Conservation (phyloP, 306 rosid genomes). For the Spatholobus suberectus region DNA sequence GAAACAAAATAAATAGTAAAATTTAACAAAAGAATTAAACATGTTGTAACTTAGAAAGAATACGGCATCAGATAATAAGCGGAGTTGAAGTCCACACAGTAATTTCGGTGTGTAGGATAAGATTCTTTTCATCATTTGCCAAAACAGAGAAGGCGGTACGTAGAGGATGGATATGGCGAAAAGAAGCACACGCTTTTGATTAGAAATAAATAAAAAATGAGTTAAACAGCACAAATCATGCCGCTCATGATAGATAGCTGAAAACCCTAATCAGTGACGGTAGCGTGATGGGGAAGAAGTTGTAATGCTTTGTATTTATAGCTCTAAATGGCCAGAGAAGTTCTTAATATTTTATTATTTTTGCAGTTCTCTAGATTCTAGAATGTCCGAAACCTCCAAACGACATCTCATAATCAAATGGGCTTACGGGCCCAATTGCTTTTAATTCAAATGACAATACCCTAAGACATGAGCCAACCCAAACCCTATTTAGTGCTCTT, state of each 20-base stretch:
- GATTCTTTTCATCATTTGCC: slow-evolving; percentile 50
- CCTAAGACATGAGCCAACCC: not conserved
- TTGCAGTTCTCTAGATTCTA: too few relatives aligned
- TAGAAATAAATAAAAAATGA: not conserved
- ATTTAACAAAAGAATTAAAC: not conserved
- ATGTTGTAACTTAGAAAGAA: not conserved
- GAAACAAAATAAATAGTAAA: not conserved
- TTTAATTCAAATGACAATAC: not conserved
- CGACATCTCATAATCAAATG: not conserved
- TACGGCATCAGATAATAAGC: slow-evolving; percentile 55
- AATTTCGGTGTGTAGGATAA: slow-evolving; percentile 52
- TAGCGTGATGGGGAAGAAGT: rapidly evolving
- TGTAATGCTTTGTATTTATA: slow-evolving; percentile 29
- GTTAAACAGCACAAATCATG: too few relatives aligned
- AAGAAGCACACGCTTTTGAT: not conserved
- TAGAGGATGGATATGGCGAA: not conserved
- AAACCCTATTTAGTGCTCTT: not conserved
- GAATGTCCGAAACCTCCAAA: not conserved
- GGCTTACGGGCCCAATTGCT: not conserved
- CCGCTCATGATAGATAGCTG: not conserved
- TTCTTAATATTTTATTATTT: not conserved
- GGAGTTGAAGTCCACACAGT: slow-evolving; percentile 50
- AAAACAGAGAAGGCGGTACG: not conserved
- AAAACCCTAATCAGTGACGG: slow-evolving; percentile 32
- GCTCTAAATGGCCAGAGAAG: not conserved